Conservation (phyloP, 2,329 filamentous ascomycete species). For the Claviceps purpurea region DNA sequence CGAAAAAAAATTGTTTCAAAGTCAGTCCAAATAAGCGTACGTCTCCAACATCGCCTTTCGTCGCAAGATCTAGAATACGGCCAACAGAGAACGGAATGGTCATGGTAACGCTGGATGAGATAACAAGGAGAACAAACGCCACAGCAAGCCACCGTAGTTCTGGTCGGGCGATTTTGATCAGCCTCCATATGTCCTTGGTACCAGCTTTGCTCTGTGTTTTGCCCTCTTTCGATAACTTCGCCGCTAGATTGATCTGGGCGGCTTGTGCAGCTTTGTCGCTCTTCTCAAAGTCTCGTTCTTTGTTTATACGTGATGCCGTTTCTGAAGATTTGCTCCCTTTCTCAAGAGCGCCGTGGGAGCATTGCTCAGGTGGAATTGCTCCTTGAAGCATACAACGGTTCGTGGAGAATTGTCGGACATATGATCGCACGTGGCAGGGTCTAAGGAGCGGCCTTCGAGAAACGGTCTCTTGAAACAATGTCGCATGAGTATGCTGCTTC, state of each 20-base stretch:
- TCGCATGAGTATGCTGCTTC: neutral
- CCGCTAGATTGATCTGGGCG: constrained; percentile 78
- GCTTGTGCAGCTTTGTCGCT: constrained; percentile 80
- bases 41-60: constrained; percentile 53
- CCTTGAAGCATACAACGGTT: constrained; percentile 10
- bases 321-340: constrained; percentile 14
- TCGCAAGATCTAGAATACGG: constrained; percentile 85
- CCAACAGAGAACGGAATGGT: constrained; percentile 94
- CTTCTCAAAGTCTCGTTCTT: constrained; percentile 38
- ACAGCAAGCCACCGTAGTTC: constrained; percentile 65
- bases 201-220: constrained; percentile 46
- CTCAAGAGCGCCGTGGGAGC: constrained; percentile 25
- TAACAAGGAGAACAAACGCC: constrained; percentile 73
- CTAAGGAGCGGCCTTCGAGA: neutral
- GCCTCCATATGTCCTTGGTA: constrained; percentile 64
- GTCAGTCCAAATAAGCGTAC: constrained; percentile 70
- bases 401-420: constrained; percentile 18
- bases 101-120: constrained; percentile 90
- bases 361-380: constrained; percentile 15
- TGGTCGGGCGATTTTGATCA: constrained; percentile 79
- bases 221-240: constrained; percentile 75
- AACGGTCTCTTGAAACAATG: neutral
- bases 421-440: neutral
- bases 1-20: constrained; percentile 77
- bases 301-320: constrained; percentile 15